Evolutionary conservation across 768 basidiomycete species (phyloP), one percentile per base, ranked within the genome.

Genomic region (Cyclocybe cylindracea): DNA sequence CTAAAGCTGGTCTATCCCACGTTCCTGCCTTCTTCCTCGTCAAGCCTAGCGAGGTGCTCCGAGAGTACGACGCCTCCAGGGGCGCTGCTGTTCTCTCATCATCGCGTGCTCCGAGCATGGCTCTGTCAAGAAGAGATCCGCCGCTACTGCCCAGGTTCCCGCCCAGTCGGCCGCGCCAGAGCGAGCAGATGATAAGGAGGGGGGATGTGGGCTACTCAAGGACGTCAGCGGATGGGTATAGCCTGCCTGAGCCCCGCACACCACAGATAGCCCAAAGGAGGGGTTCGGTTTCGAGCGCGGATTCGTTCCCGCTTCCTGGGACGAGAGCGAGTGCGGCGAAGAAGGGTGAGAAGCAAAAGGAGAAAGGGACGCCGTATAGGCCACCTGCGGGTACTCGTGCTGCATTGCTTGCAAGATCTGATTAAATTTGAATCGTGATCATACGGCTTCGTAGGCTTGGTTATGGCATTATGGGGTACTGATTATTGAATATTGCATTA

Each of bases 281-380:
- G 39, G 48, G 39, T 13, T 53, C 54, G 18, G 39, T 36, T 10
- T 65, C 69, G 2, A 72, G 69, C 47, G 43, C 36, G 4, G 67
- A 67, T 5, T 62, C 51, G 10, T 73, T 73, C 50, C 74, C 76
- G 1, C 38, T 71, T 18, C 37, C 35, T 10, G 74, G 74, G 6
- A 76, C 77, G 2, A 65, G 66, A 16, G 76, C 77, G 7, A 70
- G 69, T 55, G 65, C 61, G 9, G 61, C 65, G 14, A 74, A 73
- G 58, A 68, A 68, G 51, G 56, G 46, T 24, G 44, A 62, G 29
- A 58, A 66, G 50, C 60, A 67, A 40, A 52, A 65, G 48, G 69
- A 70, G 56, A 75, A 70, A 40, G 50, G 47, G 10, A 65, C 64
- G 7, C 71, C 71, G 0, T 77, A 74, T 61, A 62, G 56, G 13